Evolutionary conservation across 225 moss, liverwort and hornwort genomes (phyloP), one percentile per base, ranked within the genome.

Genomic region (Polytrichum formosum): DNA sequence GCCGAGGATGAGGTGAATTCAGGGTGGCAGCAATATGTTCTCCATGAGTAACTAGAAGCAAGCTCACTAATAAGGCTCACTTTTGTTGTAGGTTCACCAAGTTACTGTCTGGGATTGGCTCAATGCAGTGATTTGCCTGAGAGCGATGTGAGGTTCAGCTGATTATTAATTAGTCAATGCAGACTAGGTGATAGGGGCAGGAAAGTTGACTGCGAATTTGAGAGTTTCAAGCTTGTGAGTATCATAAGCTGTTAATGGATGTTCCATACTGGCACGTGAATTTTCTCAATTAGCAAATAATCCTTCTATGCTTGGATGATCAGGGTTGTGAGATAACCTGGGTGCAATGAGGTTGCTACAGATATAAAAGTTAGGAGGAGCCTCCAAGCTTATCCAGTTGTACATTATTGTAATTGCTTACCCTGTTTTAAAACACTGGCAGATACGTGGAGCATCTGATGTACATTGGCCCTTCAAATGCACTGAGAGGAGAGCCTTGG

Each of bases 1-100:
- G 28, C 35, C 5, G 71, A 71, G 7, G 72, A 72, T 9, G 72
- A 72, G 72, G 72, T 72, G 29, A 72, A 25, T 54, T 64, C 64
- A 6, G 72, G 64, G 26, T 72, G 55, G 72, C 72, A 72, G 54
- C 54, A 30, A 46, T 3, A 46, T 16, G 27, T 64, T 28, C 30
- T 28, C 35, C 9, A 33, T 18, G 6, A 64, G 27, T 28, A 64
- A 25, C 28, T 27, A 18, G 7, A 30, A 18, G 64, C 28, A 6
- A 28, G 27, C 19, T 64, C 19, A 30, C 28, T 18, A 64, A 19
- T 18, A 64, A 2, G 64, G 20, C 31, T 64, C 30, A 64, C 64
- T 29, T 35, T 35, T 35, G 35, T 46, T 46, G 46, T 66, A 37
- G 22, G 25, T 66, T 8, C 16, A 66, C 4, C 9, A 66, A 19